phyloP scores from a whole-genome alignment of 2,329 filamentous ascomycete species.

The Aspergillus amoenus region DNA sequence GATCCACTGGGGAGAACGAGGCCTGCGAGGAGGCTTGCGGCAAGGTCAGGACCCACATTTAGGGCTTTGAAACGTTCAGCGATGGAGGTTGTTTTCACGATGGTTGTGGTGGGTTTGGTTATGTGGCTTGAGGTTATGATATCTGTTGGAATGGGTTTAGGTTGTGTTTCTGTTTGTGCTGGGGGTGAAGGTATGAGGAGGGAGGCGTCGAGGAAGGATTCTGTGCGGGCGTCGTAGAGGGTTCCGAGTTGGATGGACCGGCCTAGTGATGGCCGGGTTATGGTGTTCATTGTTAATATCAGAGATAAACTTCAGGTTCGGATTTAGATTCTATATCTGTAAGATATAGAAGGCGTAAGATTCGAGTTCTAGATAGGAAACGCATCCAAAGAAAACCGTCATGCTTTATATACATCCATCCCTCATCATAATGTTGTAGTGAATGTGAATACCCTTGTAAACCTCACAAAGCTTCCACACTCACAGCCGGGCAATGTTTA shows the following conservation, averaged over 20 bases:
- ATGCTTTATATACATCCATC: no score
- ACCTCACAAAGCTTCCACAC: no score
- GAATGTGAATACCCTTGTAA: no score
- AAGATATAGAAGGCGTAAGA: no score
- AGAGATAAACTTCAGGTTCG: no score
- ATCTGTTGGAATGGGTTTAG: not conserved
- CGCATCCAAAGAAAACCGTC: no score
- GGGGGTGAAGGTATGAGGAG: not conserved
- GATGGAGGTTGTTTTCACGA: not conserved
- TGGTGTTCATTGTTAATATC: not conserved
- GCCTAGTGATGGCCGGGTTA: not conserved
- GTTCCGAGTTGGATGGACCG: not conserved
- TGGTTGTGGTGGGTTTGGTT: not conserved
- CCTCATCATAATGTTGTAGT: no score
- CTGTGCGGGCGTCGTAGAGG: constrained; percentile 6
- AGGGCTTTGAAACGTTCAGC: not conserved
- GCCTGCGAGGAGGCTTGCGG: not conserved
- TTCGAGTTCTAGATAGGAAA: no score
- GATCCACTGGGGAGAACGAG: not conserved
- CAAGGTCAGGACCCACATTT: not conserved
- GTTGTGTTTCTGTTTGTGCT: no score
- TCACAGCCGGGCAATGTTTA: no score
- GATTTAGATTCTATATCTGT: no score
- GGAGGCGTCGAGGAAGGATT: constrained; percentile 1
- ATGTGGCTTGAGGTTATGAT: not conserved